Evolutionary conservation across 2,329 filamentous ascomycete genomes (phyloP).

Genomic region (Colletotrichum graminicola): DNA sequence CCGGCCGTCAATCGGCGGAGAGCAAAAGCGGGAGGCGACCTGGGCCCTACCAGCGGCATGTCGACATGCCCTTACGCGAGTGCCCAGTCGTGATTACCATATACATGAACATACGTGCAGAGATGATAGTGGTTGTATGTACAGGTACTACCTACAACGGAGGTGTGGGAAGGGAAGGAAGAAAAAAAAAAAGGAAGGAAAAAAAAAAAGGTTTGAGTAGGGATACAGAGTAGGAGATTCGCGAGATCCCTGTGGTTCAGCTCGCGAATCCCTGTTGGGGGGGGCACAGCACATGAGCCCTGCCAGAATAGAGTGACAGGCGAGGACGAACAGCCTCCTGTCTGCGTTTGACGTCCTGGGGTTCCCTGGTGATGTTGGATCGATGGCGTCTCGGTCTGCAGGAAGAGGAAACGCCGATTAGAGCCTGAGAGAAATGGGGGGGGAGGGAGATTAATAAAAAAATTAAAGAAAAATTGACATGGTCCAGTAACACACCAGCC

Average conservation of each 20-base stretch:
- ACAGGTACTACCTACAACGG: neutral
- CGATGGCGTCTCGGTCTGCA: neutral
- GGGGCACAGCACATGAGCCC: constrained; percentile 13
- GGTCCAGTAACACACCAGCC: constrained; percentile 12
- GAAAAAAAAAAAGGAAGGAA: neutral
- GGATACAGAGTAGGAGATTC: neutral
- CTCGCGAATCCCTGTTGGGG: constrained; percentile 20
- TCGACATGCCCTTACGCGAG: constrained; percentile 26
- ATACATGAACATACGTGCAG: neutral
- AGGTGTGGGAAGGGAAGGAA: constrained; percentile 1
- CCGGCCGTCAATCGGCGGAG: neutral
- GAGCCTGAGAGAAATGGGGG: neutral
- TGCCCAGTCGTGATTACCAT: neutral
- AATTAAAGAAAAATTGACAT: neutral
- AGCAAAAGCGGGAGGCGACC: constrained; percentile 8
- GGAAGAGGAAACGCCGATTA: neutral
- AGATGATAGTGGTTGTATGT: neutral
- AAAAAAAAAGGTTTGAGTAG: constrained; percentile 13
- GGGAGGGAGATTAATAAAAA: neutral
- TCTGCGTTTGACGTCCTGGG: constrained; percentile 11
- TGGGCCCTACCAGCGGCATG: neutral
- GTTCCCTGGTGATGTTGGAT: constrained; percentile 4
- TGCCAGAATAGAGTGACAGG: neutral
- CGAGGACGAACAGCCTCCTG: constrained; percentile 14
- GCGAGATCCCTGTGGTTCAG: constrained; percentile 28